Base-by-base conservation (phyloP, 2,329 filamentous ascomycete genomes). In the Volutella citrinella region DNA sequence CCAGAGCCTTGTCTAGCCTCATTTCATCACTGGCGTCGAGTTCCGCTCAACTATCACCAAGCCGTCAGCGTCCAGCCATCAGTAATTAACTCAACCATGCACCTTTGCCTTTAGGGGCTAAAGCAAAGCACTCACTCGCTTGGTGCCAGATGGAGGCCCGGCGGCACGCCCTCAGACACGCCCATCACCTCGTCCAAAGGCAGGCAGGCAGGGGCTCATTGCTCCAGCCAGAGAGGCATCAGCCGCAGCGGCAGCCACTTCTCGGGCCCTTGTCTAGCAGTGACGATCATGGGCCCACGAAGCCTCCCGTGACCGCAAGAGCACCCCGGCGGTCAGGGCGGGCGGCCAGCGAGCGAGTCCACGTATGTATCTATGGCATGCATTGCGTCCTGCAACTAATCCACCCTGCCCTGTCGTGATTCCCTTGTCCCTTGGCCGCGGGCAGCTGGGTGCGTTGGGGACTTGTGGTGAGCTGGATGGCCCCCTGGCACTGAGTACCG, bases 331-430 rank as follows among this genome's bases (percentile, higher is more conserved):
- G 50, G 47, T 52, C 51, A 51, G 43, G 41, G 43, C 46, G 37
- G 41, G 31, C 38, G 20, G 30, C 42, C 40, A 45, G 45, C 51
- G 48, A 51, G 52, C 48, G 43, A 51, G 37, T 30, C 41, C 41
- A 38, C 46, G 37, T 46, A 46, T 52, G 51, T 55, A 51, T 39
- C 39, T 54, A 55, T 55, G 52, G 52, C 50, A 54, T 55, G 52
- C 52, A 55, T 55, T 55, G 45, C 52, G 36, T 55, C 43, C 51
- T 55, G 52, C 52, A 54, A 39, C 51, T 55, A 55, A 55, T 47
- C 30, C 40, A 36, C 42, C 50, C 35, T 48, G 29, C 36, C 42
- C 42, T 45, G 38, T 34, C 40, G 12, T 22, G 30, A 28, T 26
- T 42, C 31, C 39, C 37, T 41, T 43, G 27, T 34, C 38, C 19